phyloP scores from a whole-genome alignment of 2,329 filamentous ascomycete genomes.

The Coniochaeta ligniaria region DNA sequence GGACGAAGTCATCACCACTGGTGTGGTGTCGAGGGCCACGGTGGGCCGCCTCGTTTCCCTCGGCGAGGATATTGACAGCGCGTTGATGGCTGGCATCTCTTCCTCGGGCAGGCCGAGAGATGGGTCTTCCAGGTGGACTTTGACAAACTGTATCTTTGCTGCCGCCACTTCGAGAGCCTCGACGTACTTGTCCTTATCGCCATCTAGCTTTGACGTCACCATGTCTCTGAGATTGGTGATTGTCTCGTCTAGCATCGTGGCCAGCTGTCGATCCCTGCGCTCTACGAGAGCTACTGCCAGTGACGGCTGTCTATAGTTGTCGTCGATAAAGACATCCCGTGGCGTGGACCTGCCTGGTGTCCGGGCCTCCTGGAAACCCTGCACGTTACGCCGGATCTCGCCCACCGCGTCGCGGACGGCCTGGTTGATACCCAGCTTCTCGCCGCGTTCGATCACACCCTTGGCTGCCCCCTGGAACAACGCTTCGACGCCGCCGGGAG shows the following conservation, averaged over 20 bases:
- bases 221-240: conserved; percentile 55
- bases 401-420: conserved; percentile 74
- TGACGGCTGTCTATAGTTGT: conserved; percentile 7
- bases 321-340: conserved; percentile 16
- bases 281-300: conserved; percentile 46
- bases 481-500: conserved; percentile 56
- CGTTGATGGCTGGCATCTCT: conserved; percentile 10
- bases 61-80: conserved; percentile 12
- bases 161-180: conserved; percentile 51
- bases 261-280: conserved; percentile 58
- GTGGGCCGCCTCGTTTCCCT: conserved; percentile 12
- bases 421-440: conserved; percentile 73
- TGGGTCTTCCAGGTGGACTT: conserved; percentile 52
- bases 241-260: conserved; percentile 60
- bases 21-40: conserved; percentile 19
- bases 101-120: conserved; percentile 22
- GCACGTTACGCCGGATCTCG: conserved; percentile 71
- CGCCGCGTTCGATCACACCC: conserved; percentile 63
- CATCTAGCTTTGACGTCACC: conserved; percentile 39
- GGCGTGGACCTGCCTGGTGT: conserved; percentile 28
- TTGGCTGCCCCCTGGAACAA: conserved; percentile 71
- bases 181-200: conserved; percentile 39
- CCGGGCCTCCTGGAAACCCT: conserved; percentile 54
- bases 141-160: conserved; percentile 59
- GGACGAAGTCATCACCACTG: conserved; percentile 16